phyloP scores from a whole-genome alignment of 148 eudicot genomes.

The Diospyros kaki region DNA sequence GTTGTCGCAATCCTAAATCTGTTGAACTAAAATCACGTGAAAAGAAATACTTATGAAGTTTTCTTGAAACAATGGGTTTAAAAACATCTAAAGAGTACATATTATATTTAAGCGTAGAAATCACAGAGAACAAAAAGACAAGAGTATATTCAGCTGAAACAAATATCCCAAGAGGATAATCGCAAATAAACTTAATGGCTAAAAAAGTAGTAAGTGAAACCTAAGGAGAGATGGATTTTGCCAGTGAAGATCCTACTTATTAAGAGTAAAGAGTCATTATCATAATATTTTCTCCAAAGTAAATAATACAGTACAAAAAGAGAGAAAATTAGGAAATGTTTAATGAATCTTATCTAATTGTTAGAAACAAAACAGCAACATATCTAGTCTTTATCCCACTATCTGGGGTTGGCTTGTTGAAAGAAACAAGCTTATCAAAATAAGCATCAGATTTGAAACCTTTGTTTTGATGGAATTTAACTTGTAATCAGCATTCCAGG shows the following conservation, averaged over 20 bases:
- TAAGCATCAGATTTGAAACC: too few species aligned
- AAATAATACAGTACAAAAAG: too few species aligned
- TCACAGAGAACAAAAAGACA: background rate
- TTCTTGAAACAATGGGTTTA: background rate
- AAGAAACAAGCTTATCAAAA: too few species aligned
- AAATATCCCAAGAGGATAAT: background rate
- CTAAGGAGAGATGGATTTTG: background rate
- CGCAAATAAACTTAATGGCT: background rate
- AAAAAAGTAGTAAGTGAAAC: background rate
- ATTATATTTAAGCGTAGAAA: background rate
- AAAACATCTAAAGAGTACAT: background rate
- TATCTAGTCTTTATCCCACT: too few species aligned
- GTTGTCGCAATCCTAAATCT: slow-evolving; percentile 95
- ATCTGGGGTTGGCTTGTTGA: too few species aligned
- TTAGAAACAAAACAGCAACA: too few species aligned
- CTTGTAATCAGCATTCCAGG: too few species aligned
- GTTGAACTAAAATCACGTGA: slow-evolving; percentile 26
- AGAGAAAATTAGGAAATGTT: too few species aligned
- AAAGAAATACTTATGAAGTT: slow-evolving; percentile 10
- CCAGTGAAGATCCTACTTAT: background rate
- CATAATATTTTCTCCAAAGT: background rate
- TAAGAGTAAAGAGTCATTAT: background rate
- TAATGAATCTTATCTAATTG: too few species aligned
- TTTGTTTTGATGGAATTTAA: too few species aligned
- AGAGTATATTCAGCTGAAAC: background rate